Base-by-base conservation (phyloP, 1,284 basidiomycete genomes). In the Trametes hirsuta region DNA sequence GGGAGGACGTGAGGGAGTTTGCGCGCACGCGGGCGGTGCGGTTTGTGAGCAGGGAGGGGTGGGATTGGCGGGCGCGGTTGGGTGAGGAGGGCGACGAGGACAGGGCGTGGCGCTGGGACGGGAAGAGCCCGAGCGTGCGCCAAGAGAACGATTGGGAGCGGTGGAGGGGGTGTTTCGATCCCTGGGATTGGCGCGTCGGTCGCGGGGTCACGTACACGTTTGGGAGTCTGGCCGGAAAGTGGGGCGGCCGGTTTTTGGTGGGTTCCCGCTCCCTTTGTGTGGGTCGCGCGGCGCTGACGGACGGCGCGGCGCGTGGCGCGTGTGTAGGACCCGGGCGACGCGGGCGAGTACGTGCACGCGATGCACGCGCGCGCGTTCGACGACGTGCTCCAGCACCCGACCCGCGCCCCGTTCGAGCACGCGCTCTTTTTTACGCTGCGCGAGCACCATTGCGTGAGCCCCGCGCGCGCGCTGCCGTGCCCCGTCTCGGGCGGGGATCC, bases 61-160 rank as follows among this genome's bases (percentile, higher is more conserved):
- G 78, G 79, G 75, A 82, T 45, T 81, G 80, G 77, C 69, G 73
- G 30, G 70, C 69, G 21, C 55, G 58, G 2, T 71, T 78, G 15
- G 59, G 55, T 12, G 53, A 61, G 4, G 68, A 66, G 25, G 63
- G 67, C 11, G 30, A 74, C 44, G 66, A 70, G 21, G 69, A 67
- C 2, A 69, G 69, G 6, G n/a, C 45, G 1, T 69, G 66, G 65
- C 57, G 53, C 25, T 61, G 58, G 37, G 56, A 61, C 15, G 59
- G 70, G 14, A 58, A 62, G 41, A 67, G 74, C 15, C 69, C 69
- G 21, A 84, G 82, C 47, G 67, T 66, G 0, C 62, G 64, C 6
- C 86, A 81, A 81, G 88, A 91, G 60, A 72, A 77, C 53, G 84
- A 86, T 57, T 88, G 84, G 81, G 81, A 80, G 68, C 76, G 88